phyloP scores from a whole-genome alignment of 441 rosid genomes.

The Theobroma grandiflorum region DNA sequence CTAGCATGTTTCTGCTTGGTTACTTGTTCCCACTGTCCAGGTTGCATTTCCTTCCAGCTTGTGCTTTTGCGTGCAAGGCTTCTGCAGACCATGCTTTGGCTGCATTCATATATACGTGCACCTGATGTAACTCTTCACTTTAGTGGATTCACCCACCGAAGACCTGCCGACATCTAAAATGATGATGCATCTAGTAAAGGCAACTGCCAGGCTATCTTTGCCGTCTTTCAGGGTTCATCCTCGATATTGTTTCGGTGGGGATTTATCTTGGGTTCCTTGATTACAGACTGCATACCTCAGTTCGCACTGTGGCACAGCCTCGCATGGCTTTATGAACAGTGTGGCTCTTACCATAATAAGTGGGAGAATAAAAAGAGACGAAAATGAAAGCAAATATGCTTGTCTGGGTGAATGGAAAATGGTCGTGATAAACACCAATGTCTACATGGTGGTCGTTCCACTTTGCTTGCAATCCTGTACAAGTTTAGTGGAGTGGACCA shows the following conservation, averaged over 20 bases:
- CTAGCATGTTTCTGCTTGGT: neutral
- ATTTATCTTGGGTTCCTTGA: neutral
- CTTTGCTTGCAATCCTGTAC: neutral
- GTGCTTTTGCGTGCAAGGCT: neutral
- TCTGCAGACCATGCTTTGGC: neutral
- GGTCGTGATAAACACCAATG: neutral
- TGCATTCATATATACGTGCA: neutral
- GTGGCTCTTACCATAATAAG: too few relatives aligned
- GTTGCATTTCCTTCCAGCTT: neutral
- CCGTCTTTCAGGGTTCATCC: too few relatives aligned
- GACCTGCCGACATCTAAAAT: neutral
- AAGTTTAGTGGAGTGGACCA: neutral
- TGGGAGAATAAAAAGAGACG: too few relatives aligned
- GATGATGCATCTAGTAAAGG: neutral
- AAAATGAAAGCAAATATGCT: too few relatives aligned
- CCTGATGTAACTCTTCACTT: neutral
- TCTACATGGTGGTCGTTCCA: neutral
- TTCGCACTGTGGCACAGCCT: neutral
- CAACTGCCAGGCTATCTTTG: too few relatives aligned
- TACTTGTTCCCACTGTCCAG: neutral
- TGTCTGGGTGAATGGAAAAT: neutral
- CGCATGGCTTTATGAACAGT: too few relatives aligned
- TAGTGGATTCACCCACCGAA: neutral
- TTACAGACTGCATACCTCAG: too few relatives aligned
- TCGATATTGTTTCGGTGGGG: neutral